Evolutionary conservation across 129 eudicot genomes (phyloP), one percentile per base, ranked within the genome.

Genomic region (Oenanthe sinensis): DNA sequence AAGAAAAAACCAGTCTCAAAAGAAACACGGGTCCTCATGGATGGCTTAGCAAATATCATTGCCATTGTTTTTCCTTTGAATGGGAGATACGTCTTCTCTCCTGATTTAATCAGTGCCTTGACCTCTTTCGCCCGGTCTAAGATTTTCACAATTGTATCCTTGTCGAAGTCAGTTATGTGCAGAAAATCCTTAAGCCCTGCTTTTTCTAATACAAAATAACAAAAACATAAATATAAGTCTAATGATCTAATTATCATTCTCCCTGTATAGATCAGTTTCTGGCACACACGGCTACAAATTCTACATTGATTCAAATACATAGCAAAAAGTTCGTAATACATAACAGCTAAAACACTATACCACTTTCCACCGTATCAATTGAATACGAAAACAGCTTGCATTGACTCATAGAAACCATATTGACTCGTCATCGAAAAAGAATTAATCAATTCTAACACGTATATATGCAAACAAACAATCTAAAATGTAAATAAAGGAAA

Each of bases 21-120:
- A 8, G 99, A 95, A 81, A 95, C 99, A 37, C 99, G 86, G 33
- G 99, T 95, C 83, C 99, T 87, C 99, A 95, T 95, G 73, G 99
- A 95, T 14, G 99, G 99, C 81, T 95, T 95, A 42, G 99, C 99
- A 74, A 95, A 95, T 58, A 95, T 95, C 99, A 95, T 95, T 10
- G 96, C 94, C 99, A 95, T 90, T 50, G 97, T 88, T 88, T 92
- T 95, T 48, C 99, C 99, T 70, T 88, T 92, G 75, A 95, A 92
- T 16, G 97, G 96, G 77, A 89, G 97, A 86, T 87, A 91, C 12
- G 93, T 86, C 81, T 89, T 88, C 73, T 94, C 98, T 80, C 97
- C 98, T 50, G 97, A 91, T 84, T 94, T 94, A 47, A 94, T 78
- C 74, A 86, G 81, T 11, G 90, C 91, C 85, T 94, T 94, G 73